Evolutionary conservation across 768 basidiomycete species (phyloP).

Genomic region (Coprinopsis cinerea): DNA sequence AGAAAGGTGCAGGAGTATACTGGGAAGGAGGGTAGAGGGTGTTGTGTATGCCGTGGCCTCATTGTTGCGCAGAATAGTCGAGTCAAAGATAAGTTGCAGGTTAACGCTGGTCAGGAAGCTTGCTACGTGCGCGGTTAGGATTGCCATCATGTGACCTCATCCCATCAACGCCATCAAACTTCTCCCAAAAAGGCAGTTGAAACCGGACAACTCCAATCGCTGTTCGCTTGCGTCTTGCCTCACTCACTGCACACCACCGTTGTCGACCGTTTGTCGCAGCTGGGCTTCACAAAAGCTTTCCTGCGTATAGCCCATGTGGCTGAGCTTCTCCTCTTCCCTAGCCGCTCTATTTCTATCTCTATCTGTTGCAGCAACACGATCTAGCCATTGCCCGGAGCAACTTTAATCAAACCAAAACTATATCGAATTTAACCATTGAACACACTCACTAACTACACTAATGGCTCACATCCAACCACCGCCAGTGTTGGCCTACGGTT

Average conservation of each 20-base stretch:
- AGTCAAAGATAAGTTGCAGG: background rate
- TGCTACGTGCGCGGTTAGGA: conserved; percentile 7
- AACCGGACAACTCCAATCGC: too few relatives aligned
- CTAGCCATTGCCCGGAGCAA: background rate
- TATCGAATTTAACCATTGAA: too few relatives aligned
- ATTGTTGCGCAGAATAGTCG: conserved; percentile 33
- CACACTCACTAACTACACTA: background rate
- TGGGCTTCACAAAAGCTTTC: too few relatives aligned
- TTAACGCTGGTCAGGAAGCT: background rate
- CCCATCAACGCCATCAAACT: too few relatives aligned
- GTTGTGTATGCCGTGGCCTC: conserved; percentile 74
- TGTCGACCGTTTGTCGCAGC: too few relatives aligned
- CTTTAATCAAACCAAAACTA: background rate
- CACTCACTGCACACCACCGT: too few relatives aligned
- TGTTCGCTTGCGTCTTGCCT: too few relatives aligned
- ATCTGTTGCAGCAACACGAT: background rate
- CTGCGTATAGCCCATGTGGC: background rate
- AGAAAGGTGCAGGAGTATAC: conserved; percentile 85
- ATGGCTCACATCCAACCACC: conserved; percentile 7
- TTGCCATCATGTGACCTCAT: conserved; percentile 2
- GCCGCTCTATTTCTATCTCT: background rate
- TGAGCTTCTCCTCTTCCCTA: background rate
- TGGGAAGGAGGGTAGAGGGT: conserved; percentile 78
- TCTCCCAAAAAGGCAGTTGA: too few relatives aligned
- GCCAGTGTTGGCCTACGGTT: conserved; percentile 1